Conservation (phyloP, 2,329 filamentous ascomycete species). For the Fusarium oligoseptatum region DNA sequence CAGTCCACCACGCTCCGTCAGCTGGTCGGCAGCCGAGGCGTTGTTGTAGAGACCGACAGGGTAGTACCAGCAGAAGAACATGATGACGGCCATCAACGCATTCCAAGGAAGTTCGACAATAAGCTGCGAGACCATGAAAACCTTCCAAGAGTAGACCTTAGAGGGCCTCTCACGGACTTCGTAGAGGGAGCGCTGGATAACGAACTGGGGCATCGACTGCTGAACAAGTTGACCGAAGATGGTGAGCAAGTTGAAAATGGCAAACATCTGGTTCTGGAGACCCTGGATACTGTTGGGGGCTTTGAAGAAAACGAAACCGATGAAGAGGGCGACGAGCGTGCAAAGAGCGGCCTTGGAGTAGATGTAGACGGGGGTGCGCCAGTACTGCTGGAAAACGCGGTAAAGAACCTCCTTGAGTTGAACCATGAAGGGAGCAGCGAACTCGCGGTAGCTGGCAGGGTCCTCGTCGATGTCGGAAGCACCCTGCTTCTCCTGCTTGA, state of each 20-base stretch:
- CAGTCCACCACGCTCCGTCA: conserved; percentile 78
- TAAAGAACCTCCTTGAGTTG: conserved; percentile 77
- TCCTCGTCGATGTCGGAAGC: conserved; percentile 51
- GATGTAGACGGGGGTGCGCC: conserved; percentile 90
- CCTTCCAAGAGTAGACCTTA: conserved; percentile 87
- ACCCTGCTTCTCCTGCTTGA: conserved; percentile 64
- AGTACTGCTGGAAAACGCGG: conserved; percentile 92
- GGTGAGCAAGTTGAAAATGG: conserved; percentile 85
- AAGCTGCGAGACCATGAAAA: conserved; percentile 87
- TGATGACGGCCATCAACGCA: conserved; percentile 78
- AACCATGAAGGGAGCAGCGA: conserved; percentile 78
- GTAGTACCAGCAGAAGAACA: conserved; percentile 89
- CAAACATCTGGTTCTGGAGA: conserved; percentile 88
- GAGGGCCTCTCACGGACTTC: conserved; percentile 88
- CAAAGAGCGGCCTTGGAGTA: conserved; percentile 84
- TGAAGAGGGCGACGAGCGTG: conserved; percentile 76
- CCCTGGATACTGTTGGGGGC: conserved; percentile 80
- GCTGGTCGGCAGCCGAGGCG: conserved; percentile 70
- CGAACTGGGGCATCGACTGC: conserved; percentile 88
- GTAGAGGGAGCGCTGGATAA: conserved; percentile 84
- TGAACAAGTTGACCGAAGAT: conserved; percentile 85
- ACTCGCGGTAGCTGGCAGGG: conserved; percentile 74
- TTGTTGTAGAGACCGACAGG: conserved; percentile 83
- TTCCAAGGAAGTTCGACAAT: conserved; percentile 91
- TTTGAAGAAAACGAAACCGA: conserved; percentile 84